Evolutionary conservation across 495 filamentous ascomycete species (phyloP).

Genomic region (Jackrogersella minutella): DNA sequence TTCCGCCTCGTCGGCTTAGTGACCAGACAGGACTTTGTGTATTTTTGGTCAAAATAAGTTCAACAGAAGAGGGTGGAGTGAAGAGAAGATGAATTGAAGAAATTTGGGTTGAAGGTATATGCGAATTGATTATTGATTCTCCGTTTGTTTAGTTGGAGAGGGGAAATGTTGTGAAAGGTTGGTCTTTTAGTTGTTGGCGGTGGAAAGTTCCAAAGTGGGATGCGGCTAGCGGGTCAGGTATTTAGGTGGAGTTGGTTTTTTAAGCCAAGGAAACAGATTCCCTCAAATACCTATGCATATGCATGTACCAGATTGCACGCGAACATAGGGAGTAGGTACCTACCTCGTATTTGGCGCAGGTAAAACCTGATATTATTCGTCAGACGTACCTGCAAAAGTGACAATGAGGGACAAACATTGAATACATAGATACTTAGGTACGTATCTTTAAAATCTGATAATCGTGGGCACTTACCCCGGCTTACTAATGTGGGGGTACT

Average conservation of each 20-base stretch:
- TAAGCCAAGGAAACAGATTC: not conserved
- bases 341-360: too few relatives aligned
- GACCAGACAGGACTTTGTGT: constrained; percentile 14
- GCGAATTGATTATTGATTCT: too few relatives aligned
- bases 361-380: too few relatives aligned
- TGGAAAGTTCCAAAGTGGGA: constrained; percentile 31
- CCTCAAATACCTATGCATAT: constrained; percentile 10
- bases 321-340: too few relatives aligned
- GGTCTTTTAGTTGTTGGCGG: constrained; percentile 14
- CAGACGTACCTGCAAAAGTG: too few relatives aligned
- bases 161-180: constrained; percentile 24
- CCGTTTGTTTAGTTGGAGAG: constrained; percentile 13
- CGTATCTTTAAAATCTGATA: not conserved
- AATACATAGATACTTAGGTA: too few relatives aligned
- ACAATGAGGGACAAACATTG: too few relatives aligned
- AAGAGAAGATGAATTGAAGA: not conserved
- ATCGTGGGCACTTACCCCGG: not conserved
- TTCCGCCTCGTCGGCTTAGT: constrained; percentile 23
- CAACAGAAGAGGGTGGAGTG: not conserved
- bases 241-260: not conserved
- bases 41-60: too few relatives aligned
- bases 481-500: constrained; percentile 6
- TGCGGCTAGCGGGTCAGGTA: constrained; percentile 16
- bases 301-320: too few relatives aligned
- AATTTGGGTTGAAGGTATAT: constrained; percentile 10